Base-by-base conservation (phyloP, 495 filamentous ascomycete genomes). In the Penicillium atrosanguineum region DNA sequence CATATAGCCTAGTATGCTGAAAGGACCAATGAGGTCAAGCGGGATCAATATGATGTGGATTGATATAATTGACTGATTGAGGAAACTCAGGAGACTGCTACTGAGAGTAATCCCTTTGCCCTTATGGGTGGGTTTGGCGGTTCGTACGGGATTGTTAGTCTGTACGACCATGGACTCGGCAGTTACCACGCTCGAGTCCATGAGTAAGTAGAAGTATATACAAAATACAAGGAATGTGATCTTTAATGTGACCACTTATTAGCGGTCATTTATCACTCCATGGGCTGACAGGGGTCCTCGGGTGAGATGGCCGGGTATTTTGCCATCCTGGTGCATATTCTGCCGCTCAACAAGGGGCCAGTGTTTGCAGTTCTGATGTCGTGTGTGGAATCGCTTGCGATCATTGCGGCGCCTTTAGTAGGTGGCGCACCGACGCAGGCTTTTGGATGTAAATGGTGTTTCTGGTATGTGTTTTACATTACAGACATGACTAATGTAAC, bases 301-400 rank as follows among this genome's bases (percentile, higher is more conserved):
- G 68, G 67, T 9, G 38, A 53, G 2, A 50, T 62, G 18, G 46
- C 54, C 25, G 71, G 71, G 7, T 50, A 52, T 50, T 60, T 67
- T 44, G 62, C 63, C 0, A 49, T 78, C 39, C 36, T 73, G 7
- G 38, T 57, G 9, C 52, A 57, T 18, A 47, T 59, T n/a, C 50
- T 75, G 1, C 71, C 73, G 1, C 52, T 79, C 4, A 40, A 69
- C 7, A 72, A 64, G 15, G 65, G 75, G 5, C 69, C 72, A 1
- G 41, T 70, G 5, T 67, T 68, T 41, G 61, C 59, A 3, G 77
- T 71, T 11, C 37, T 72, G n/a, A 51, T 75, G 34, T 69, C 70
- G 29, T 67, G 66, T 25, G 55, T 76, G 41, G 65, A 63, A 48
- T 48, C 57, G 12, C 40, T 67, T 37, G 57, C 67, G 3, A 62